These are phyloP conservation scores for Malus domestica DNA, from an alignment of 306 rosid species.

Conservation along the genomic window ASM211411v1 NC_041805.1:4810001-4810500, in stretches of 20 bases:
- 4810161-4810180: slow-evolving; percentile 95
- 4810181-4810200: slow-evolving; percentile 3
- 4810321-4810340: not conserved
- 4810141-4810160: slow-evolving; percentile 98
- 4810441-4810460: not conserved
- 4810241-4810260: not conserved
- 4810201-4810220: not conserved
- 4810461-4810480: not conserved
- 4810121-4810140: slow-evolving; percentile 96
- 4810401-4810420: not conserved
- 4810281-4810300: not conserved
- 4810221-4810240: not conserved
- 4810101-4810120: slow-evolving; percentile 90
- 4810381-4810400: not conserved
- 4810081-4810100: slow-evolving; percentile 80
- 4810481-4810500: not conserved
- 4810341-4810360: not conserved
- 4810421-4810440: not conserved
- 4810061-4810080: slow-evolving; percentile 72
- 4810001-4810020: slow-evolving; percentile 96
- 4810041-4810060: slow-evolving; percentile 84
- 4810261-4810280: not conserved
- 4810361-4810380: not conserved
- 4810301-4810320: not conserved
- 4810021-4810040: slow-evolving; percentile 94